Evolutionary conservation across 2,329 filamentous ascomycete species (phyloP), one percentile per base, ranked within the genome.

Genomic region (Scortechinia acanthostroma): DNA sequence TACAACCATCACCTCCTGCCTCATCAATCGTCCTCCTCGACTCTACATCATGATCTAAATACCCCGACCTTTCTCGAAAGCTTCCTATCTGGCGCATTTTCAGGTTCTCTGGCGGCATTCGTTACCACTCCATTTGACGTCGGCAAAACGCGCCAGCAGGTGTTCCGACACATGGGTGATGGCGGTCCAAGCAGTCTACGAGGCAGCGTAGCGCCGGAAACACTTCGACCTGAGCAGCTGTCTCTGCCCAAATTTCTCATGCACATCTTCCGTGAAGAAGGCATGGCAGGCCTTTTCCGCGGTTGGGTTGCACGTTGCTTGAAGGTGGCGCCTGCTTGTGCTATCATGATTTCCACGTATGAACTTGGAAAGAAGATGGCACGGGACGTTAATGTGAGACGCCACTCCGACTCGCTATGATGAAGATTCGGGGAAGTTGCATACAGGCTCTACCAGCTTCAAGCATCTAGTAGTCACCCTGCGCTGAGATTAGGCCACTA

Each of bases 101-200:
- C 80, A 2, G 81, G 81, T n/a, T 76, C 76, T 4, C 63, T 83
- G 5, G 78, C 81, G 3, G 77, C 81, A 2, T 67, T 86, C 22
- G 69, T 85, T 45, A 86, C 81, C 0, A 84, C 80, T 0, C 81
- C 81, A 0, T 86, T 86, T 53, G 81, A 86, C 52, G 81, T 86
- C 1, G 81, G 81, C 35, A 86, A 86, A 60, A 86, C 81, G 14
- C 69, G 81, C n/a, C 78, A 82, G 54, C 81, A 86, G 59, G 74
- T 84, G 44, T 66, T 69, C 47, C 35, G 35, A 19, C 35, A 40
- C 17, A 40, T 40, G 35, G 35, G 17, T 10, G 35, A 40, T 17
- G 25, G 25, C 74, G 25, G 25, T 30, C n/a, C n/a, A 80, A 49
- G 49, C 56, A 14, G 51, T 43, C 15, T n/a, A 17, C 2, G n/a